A percentile compares a stretch with the other conserved stretches of the same genome.
phyloP scores from a whole-genome alignment of 768 basidiomycete genomes.

The Lenzites betulinus region DNA sequence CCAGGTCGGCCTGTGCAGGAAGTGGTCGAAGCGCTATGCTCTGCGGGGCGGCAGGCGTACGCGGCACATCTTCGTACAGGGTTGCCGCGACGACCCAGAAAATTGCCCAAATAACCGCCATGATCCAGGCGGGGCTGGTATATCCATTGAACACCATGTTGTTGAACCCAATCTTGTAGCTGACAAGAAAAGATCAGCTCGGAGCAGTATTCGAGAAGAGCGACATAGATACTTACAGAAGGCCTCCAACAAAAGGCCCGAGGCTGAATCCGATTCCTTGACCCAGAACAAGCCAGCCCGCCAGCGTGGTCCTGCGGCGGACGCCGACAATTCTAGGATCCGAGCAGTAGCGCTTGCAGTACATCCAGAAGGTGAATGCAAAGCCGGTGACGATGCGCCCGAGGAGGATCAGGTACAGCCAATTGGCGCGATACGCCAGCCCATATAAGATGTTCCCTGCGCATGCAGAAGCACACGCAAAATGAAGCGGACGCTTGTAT shows the following conservation, averaged over 20 bases:
- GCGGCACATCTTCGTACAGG: constrained; percentile 38
- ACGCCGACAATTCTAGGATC: constrained; percentile 68
- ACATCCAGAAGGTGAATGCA: constrained; percentile 66
- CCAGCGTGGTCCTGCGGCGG: constrained; percentile 61
- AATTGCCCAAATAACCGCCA: constrained; percentile 53
- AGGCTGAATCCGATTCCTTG: constrained; percentile 63
- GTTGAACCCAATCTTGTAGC: constrained; percentile 55
- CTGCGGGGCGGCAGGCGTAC: background rate
- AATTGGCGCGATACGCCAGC: constrained; percentile 57
- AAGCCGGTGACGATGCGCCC: constrained; percentile 67
- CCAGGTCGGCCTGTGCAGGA: background rate
- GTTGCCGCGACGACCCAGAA: constrained; percentile 47
- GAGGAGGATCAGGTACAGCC: constrained; percentile 69
- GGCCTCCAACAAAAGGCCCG: constrained; percentile 65
- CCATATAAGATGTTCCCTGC: constrained; percentile 63
- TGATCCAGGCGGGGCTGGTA: constrained; percentile 67
- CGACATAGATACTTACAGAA: constrained; percentile 39
- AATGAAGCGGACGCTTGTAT: constrained; percentile 54
- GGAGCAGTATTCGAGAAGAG: background rate
- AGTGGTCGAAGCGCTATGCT: constrained; percentile 15
- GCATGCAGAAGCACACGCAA: constrained; percentile 54
- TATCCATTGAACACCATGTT: constrained; percentile 65
- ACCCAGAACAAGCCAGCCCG: constrained; percentile 62
- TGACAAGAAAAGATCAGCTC: background rate
- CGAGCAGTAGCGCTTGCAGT: constrained; percentile 68